Base-by-base conservation (phyloP, 306 rosid species). In the Castanopsis chinensis region DNA sequence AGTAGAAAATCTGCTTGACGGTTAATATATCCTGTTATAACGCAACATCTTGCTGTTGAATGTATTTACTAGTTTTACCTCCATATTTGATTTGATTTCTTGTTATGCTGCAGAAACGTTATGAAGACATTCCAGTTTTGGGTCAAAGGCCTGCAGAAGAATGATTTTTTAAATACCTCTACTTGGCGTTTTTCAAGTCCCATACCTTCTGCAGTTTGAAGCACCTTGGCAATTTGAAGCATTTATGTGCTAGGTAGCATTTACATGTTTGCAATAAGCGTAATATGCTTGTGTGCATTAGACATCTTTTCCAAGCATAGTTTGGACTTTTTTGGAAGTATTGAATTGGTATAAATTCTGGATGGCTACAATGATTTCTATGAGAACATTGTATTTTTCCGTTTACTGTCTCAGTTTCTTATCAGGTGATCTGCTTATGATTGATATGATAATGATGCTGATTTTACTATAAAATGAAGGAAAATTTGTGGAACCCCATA, bases 191-290 rank as follows among this genome's bases (percentile, higher is more conserved):
- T 18, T 74, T 35, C 20, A 30, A 41, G 58, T 78, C 80, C 52
- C 79, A 59, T 74, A 59, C 76, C 84, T 87, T 56, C 77, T 78
- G 76, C 78, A 73, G 53, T 73, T 82, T 81, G 81, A 81, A 72
- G 86, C 85, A 72, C n/a, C n/a, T 56, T 79, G 79, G 76, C 78
- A 73, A 60, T 73, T 82, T 81, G 81, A 81, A 72, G 86, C 85
- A 72, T 71, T 73, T 49, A 70, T 72, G 86, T 73, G 65, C 78
- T 88, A 81, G 85, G 85, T 80, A 84, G 90, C 71, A 58, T 69
- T 83, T 76, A 85, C 83, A 73, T 83, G 90, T 88, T 88, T 84
- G 85, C 82, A 89, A 92, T 89, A 90, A 90, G 83, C 84, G 67
- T 58, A 69, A 18, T 68, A 68, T 78, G 82, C 61, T 69, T 43